phyloP scores from a whole-genome alignment of 106 monocot species.

The Phalaenopsis aphrodite region DNA sequence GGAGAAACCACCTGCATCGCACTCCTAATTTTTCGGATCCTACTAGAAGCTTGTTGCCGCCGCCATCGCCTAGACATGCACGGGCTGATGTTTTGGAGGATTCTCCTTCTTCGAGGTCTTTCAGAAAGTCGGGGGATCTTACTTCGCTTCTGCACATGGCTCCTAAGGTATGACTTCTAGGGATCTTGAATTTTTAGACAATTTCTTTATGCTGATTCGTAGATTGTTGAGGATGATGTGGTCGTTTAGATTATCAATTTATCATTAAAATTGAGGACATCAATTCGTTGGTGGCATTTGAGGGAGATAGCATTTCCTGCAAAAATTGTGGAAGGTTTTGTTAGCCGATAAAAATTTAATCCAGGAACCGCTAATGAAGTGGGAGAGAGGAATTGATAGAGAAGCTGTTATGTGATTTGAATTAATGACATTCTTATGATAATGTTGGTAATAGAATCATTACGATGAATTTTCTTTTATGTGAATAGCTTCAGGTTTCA shows the following conservation, averaged over 20 bases:
- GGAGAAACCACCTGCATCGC: conserved; percentile 25
- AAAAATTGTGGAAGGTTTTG: background rate
- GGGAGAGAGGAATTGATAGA: background rate
- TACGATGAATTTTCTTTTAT: background rate
- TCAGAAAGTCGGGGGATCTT: conserved; percentile 43
- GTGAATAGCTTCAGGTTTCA: background rate
- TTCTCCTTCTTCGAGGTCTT: conserved; percentile 52
- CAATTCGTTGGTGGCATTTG: background rate
- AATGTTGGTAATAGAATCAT: background rate
- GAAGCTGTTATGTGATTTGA: background rate
- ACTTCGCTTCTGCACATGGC: conserved; percentile 25
- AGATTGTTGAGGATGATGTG: background rate
- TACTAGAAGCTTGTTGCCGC: conserved; percentile 50
- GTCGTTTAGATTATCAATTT: background rate
- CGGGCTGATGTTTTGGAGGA: conserved; percentile 35
- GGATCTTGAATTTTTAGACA: background rate
- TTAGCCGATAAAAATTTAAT: background rate
- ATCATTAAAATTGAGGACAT: background rate
- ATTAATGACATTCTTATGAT: background rate
- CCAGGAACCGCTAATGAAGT: background rate
- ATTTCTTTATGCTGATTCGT: background rate
- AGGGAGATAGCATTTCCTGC: background rate
- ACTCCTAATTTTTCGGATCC: conserved; percentile 59
- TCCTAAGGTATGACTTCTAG: conserved; percentile 45
- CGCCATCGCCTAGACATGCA: conserved; percentile 50